Evolutionary conservation across 2,329 filamentous ascomycete genomes (phyloP), one percentile per base, ranked within the genome.

Genomic region (Cladosporium sp.): DNA sequence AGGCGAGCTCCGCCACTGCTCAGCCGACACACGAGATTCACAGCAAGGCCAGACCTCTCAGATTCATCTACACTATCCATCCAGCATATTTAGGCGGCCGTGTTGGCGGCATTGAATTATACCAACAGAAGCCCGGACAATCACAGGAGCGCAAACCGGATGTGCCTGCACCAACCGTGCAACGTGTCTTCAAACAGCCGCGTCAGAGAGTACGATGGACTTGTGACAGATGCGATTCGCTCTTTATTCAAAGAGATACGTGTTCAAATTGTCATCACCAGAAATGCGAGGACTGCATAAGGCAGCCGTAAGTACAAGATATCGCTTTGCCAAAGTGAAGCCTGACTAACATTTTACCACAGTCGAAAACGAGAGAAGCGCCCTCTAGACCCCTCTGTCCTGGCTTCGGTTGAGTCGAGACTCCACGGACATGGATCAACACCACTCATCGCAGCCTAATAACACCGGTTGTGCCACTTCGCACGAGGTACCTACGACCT

Each of bases 211-310:
- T 75, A 5, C 67, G 72, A 4, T 75, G 71, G 64, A 69, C 65
- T 36, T 89, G 86, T 66, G 77, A 83, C 57, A 70, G 76, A 47
- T 90, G 86, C 70, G 74, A 75, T 15, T 72, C 79, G 35, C 85
- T 81, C 64, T 72, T 77, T 2, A 69, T 75, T 3, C 71, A 80
- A 36, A 77, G 76, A 6, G 73, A 73, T 5, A 68, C 69, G 30
- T 89, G 85, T 69, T 67, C 68, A 40, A 77, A 75, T 13, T 89
- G 85, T 60, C 72, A 74, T 1, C 78, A 84, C 59, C 68, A 75
- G 53, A 81, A 82, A 56, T 84, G 83, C 59, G 68, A 73, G 2
- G 69, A 75, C 47, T 87, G 83, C 60, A 74, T 75, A 13, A 75
- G 84, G 43, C 72, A 66, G 55, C 71, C 72, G 71, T 74, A 61